phyloP scores from a whole-genome alignment of 116 monocot genomes.

The Dioscorea cayenensis region DNA sequence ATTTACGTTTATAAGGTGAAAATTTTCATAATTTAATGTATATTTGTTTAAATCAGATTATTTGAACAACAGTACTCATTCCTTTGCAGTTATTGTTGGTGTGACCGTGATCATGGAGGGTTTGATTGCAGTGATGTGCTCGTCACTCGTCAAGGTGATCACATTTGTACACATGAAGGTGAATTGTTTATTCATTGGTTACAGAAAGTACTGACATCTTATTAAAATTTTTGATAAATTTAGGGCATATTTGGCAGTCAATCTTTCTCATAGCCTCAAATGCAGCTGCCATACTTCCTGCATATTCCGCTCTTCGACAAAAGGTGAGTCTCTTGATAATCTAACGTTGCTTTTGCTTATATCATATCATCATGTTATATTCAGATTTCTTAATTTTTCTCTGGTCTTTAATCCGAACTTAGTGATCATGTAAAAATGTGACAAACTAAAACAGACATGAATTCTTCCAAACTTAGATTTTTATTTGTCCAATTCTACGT shows the following conservation, averaged over 20 bases:
- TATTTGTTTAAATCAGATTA: not conserved
- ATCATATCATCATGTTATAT: not conserved
- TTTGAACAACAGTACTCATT: not conserved
- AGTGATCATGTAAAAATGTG: too few species aligned
- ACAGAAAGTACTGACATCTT: too few species aligned
- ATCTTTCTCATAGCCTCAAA: conserved; percentile 86
- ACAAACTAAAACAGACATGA: too few species aligned
- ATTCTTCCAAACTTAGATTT: too few species aligned
- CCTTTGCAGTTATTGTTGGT: conserved; percentile 56
- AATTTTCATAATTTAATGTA: not conserved
- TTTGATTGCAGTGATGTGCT: conserved; percentile 85
- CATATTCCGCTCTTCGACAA: conserved; percentile 66
- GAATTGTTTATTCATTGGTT: not conserved
- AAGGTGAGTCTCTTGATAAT: conserved; percentile 42
- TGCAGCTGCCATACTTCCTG: conserved; percentile 78
- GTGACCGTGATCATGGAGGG: conserved; percentile 89
- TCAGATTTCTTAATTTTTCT: not conserved
- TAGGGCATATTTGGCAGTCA: conserved; percentile 77
- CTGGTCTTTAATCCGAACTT: not conserved
- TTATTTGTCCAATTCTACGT: not conserved
- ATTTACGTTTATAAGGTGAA: conserved; percentile 58
- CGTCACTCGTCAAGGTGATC: conserved; percentile 58
- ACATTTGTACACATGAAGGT: conserved; percentile 2
- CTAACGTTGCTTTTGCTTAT: not conserved
- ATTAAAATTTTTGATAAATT: not conserved